Base-by-base conservation (phyloP, 2,329 filamentous ascomycete species). In the Aspergillus flavus region DNA sequence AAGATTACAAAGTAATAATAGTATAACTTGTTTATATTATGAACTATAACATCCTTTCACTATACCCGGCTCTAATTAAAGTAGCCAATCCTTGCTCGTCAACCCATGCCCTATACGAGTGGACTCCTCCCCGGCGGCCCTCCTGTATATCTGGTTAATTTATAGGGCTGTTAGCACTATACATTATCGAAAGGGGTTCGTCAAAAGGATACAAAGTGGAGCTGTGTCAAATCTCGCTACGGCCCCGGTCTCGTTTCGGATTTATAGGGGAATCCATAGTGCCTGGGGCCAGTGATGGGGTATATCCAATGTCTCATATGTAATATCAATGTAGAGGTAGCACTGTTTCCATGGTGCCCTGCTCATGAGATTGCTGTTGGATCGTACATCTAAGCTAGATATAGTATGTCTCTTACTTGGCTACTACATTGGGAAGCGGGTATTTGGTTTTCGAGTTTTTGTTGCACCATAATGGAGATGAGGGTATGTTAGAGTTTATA, bases 81-180 rank as follows among this genome's bases (percentile, higher is more conserved):
- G 21, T 48, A 48, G 45, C 45, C 45, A 52, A 52, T 19, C 28
- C 26, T 14, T 16, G 23, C 46, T 50, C 26, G 9, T 28, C 48
- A 6, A 30, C 14, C 28, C 9, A 32, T 52, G 14, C 48, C 23
- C 46, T 50, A 50, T 50, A 28, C 14, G 4, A 28, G 23, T 28
- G 46, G 14, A 28, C 23, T 26, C 23, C 21, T n/a, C 16, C 28
- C 48, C 6, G 23, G 45, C 2, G n/a, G 3, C 5, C 26, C 26
- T 30, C n/a, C 26, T 52, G 9, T 52, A 30, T 52, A 52, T 52
- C n/a, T 46, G n/a, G 48, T 32, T 52, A 52, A 52, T 32, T 52
- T 52, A 52, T 52, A 52, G 48, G 48, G 48, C 48, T 52, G n/a
- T 6, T 52, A 52, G 48, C 48, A 28, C 48, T 52, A 52, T 52